phyloP scores from a whole-genome alignment of 2,329 filamentous ascomycete genomes.

The Aspergillus brasiliensis region DNA sequence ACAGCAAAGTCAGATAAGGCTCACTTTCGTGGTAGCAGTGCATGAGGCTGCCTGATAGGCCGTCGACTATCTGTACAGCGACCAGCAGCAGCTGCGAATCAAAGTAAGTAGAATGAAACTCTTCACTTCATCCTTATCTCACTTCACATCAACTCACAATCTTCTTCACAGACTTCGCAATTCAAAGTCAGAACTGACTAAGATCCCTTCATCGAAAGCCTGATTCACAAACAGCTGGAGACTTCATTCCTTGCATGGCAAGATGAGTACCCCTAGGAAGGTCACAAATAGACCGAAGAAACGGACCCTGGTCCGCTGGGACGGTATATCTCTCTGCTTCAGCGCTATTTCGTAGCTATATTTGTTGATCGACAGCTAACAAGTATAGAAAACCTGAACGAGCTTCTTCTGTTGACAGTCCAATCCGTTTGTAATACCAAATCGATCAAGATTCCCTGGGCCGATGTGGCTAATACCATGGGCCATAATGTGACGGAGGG shows the following conservation, averaged over 20 bases:
- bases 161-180: not conserved
- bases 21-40: not conserved
- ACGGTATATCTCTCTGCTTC: slow-evolving; percentile 32
- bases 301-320: slow-evolving; percentile 46
- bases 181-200: not conserved
- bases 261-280: slow-evolving; percentile 13
- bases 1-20: not conserved
- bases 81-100: not conserved
- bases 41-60: not conserved
- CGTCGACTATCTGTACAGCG: not conserved
- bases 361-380: slow-evolving; percentile 16
- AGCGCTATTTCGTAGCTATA: not conserved
- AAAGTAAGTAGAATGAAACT: not conserved
- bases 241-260: not conserved
- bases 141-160: not conserved
- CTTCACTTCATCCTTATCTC: not conserved
- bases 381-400: slow-evolving; percentile 44
- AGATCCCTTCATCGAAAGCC: not conserved
- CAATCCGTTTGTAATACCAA: slow-evolving; percentile 44
- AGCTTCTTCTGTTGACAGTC: slow-evolving; percentile 44
- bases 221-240: not conserved
- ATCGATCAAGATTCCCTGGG: slow-evolving; percentile 47
- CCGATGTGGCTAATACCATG: slow-evolving; percentile 42
- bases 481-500: slow-evolving; percentile 45
- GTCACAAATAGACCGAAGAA: slow-evolving; percentile 32